phyloP scores from a whole-genome alignment of 2,329 filamentous ascomycete species.

The Fusarium sp. region DNA sequence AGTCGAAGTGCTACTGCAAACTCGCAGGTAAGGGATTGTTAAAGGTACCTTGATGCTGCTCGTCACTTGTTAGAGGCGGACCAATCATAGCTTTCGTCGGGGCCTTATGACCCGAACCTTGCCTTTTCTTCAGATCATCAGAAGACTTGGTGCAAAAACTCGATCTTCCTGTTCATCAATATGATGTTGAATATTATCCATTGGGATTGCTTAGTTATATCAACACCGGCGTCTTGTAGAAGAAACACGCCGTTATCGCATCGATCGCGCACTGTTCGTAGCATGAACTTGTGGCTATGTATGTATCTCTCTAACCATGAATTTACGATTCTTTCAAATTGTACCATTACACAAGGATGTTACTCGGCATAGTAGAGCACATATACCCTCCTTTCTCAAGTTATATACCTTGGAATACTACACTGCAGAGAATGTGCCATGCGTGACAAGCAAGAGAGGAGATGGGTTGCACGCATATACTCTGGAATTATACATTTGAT shows the following conservation, averaged over 20 bases:
- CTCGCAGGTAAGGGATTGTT: neutral
- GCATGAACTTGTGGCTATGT: too few species aligned
- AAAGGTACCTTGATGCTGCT: constrained; percentile 12
- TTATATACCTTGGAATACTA: neutral
- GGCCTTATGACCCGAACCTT: constrained; percentile 8
- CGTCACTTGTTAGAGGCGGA: constrained; percentile 23
- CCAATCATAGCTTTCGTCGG: constrained; percentile 26
- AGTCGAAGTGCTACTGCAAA: constrained; percentile 1
- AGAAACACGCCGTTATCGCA: too few species aligned
- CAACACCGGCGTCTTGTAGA: too few species aligned
- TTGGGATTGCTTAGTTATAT: too few species aligned
- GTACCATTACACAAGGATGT: neutral
- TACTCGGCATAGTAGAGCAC: neutral
- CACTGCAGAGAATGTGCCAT: neutral
- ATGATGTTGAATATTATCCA: too few species aligned
- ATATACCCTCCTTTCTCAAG: neutral
- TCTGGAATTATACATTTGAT: neutral
- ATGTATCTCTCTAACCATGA: too few species aligned
- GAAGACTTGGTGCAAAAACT: neutral
- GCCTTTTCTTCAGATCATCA: constrained; percentile 12
- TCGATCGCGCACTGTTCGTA: too few species aligned
- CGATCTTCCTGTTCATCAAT: neutral
- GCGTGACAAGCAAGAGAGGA: too few species aligned
- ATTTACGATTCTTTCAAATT: too few species aligned
- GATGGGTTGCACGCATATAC: neutral